Evolutionary conservation across 345 rosid genomes (phyloP), one percentile per base, ranked within the genome.

Genomic region (Punica granatum): DNA sequence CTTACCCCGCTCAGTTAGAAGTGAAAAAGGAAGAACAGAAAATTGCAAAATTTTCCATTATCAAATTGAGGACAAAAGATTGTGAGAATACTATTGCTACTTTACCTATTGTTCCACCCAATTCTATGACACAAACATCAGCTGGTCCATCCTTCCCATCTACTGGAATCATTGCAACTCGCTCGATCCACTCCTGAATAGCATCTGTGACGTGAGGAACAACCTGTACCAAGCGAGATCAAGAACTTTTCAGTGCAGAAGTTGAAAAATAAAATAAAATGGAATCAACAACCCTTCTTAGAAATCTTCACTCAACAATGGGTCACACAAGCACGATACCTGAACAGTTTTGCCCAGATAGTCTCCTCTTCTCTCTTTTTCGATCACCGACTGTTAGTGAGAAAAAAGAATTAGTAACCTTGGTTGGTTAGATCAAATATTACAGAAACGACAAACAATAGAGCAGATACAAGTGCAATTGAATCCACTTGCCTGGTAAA

Each of bases 171-270:
- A 31, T 37, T 25, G 97, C 97, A 8, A 83, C 97, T n/a, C 92
- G 80, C 73, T 91, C 97, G 58, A 94, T 94, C 99, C 99, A 86
- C 54, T 89, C 95, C 75, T 94, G 98, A 82, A 94, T 94, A 64
- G 95, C 97, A 80, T 89, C 90, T 19, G 99, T 94, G 58, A 94
- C 77, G 76, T 94, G 99, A 72, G 99, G 99, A 69, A 94, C 99
- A 73, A 90, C 96, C 98, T 92, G 70, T 64, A 73, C 32, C 64
- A 49, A 44, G 33, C 34, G 70, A 64, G 60, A 82, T 26, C 7
- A 11, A 56, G 5, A 25, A 56, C 31, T 56, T 51, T 51, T 51
- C n/a, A 56, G 34, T 60, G 30, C 6, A 28, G 3, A 28, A 67
- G 41, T 53, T 63, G 30, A 4, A 23, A 18, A 53, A 25, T 3